phyloP scores from a whole-genome alignment of 495 filamentous ascomycete species.

The Clavariopsis aquatica region DNA sequence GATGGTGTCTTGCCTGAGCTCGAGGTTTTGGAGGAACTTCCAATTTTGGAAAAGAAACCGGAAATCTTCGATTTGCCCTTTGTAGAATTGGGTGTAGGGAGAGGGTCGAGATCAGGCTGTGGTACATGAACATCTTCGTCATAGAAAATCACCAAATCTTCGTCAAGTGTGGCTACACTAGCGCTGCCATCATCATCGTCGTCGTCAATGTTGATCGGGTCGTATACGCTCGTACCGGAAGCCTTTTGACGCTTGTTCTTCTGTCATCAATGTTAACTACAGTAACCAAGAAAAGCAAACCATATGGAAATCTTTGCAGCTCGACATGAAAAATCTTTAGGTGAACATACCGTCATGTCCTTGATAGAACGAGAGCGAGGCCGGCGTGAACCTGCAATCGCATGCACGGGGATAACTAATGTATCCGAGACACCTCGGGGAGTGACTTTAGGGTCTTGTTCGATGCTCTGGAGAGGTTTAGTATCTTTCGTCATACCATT shows the following conservation, averaged over 20 bases:
- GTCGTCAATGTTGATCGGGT: constrained; percentile 36
- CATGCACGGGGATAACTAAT: constrained; percentile 56
- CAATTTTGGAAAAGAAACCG: constrained; percentile 30
- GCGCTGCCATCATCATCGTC: constrained; percentile 41
- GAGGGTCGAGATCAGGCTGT: constrained; percentile 14
- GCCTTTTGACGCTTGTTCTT: constrained; percentile 40
- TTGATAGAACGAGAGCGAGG: constrained; percentile 23
- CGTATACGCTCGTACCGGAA: constrained; percentile 30
- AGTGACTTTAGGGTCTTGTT: constrained; percentile 57
- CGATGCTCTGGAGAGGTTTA: constrained; percentile 46
- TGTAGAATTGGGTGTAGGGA: constrained; percentile 21
- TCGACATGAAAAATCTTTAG: not conserved
- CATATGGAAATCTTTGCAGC: too few species aligned
- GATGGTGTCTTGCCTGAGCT: not conserved
- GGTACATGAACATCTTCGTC: constrained; percentile 32
- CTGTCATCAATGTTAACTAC: not conserved
- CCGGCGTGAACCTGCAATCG: constrained; percentile 48
- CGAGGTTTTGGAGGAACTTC: constrained; percentile 9
- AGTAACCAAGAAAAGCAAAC: not conserved
- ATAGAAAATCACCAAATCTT: constrained; percentile 55
- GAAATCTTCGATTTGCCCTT: constrained; percentile 37
- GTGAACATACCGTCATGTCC: not conserved
- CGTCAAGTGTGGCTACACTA: constrained; percentile 55
- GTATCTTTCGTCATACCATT: constrained; percentile 22
- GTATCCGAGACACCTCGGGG: constrained; percentile 46